Conservation (phyloP, 2,329 filamentous ascomycete genomes). For the Chalara sp. region DNA sequence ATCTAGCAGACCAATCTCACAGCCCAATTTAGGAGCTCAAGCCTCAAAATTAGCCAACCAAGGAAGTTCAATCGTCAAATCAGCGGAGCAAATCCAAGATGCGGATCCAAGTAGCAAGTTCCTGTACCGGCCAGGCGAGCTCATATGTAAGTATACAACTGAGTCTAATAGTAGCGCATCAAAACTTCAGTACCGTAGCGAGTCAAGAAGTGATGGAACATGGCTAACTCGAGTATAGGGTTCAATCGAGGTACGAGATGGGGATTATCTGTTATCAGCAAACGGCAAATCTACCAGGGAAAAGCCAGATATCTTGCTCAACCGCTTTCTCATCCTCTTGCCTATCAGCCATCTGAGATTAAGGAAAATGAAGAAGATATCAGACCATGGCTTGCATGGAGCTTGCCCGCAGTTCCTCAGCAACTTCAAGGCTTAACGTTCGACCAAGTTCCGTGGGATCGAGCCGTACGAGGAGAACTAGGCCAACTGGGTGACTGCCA, state of each 20-base stretch:
- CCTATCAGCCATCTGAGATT: slow-evolving; percentile 31
- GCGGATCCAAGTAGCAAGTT: slow-evolving; percentile 36
- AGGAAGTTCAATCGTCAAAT: background rate
- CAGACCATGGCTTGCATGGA: slow-evolving; percentile 53
- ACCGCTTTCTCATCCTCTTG: slow-evolving; percentile 39
- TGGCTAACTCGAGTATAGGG: slow-evolving; percentile 29
- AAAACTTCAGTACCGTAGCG: no score
- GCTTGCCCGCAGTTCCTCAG: slow-evolving; percentile 41
- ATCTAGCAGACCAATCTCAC: no score
- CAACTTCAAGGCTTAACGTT: slow-evolving; percentile 36
- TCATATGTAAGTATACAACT: slow-evolving; percentile 27
- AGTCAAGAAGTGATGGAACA: no score
- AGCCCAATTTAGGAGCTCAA: background rate
- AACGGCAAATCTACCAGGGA: slow-evolving; percentile 33
- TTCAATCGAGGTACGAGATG: slow-evolving; percentile 44
- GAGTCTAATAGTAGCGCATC: no score
- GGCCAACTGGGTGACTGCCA: slow-evolving; percentile 37
- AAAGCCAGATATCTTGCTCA: slow-evolving; percentile 37
- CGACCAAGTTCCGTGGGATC: slow-evolving; percentile 44
- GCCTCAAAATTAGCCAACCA: background rate
- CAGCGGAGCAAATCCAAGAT: slow-evolving; percentile 42
- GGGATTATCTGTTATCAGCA: slow-evolving; percentile 44
- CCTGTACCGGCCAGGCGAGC: slow-evolving; percentile 45
- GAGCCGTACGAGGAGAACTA: slow-evolving; percentile 32
- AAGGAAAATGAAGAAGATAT: slow-evolving; percentile 37